Evolutionary conservation across 1,284 basidiomycete genomes (phyloP).

Genomic region (Pterula multifida): DNA sequence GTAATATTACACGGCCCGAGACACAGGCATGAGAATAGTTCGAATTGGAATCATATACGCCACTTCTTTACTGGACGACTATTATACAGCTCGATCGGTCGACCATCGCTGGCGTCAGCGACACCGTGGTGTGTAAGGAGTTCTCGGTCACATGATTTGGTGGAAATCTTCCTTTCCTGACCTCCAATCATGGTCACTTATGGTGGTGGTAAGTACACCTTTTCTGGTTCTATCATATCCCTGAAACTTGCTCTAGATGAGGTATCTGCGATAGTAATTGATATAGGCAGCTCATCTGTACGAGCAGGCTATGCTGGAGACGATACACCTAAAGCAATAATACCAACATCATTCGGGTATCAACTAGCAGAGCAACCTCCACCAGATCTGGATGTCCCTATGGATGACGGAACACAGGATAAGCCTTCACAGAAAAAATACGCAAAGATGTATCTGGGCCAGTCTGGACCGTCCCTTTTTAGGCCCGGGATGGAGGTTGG

Average conservation of each 20-base stretch:
- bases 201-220: slow-evolving; percentile 1
- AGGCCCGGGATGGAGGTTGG: slow-evolving; percentile 78
- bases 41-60: too few relatives aligned
- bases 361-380: slow-evolving; percentile 20
- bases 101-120: too few relatives aligned
- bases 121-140: too few relatives aligned
- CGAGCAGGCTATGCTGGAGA: slow-evolving; percentile 97
- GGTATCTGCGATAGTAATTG: slow-evolving; percentile 91
- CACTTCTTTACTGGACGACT: too few relatives aligned
- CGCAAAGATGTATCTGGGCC: slow-evolving; percentile 75
- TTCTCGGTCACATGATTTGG: slow-evolving; percentile 27
- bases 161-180: slow-evolving; percentile 36
- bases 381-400: slow-evolving; percentile 33
- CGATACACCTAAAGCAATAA: slow-evolving; percentile 87
- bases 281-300: slow-evolving; percentile 84
- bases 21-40: too few relatives aligned
- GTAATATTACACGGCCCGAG: too few relatives aligned
- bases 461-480: slow-evolving; percentile 90
- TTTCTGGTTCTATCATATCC: neutral
- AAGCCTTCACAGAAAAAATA: slow-evolving; percentile 25
- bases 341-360: slow-evolving; percentile 87
- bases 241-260: slow-evolving; percentile 46
- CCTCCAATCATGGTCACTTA: slow-evolving; percentile 21
- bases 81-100: too few relatives aligned
- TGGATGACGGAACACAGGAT: slow-evolving; percentile 34